A percentile compares a stretch with the other conserved stretches of the same genome.
phyloP scores from a whole-genome alignment of 1,139 yeast species.

The Citeromyces hawaiiensis region DNA sequence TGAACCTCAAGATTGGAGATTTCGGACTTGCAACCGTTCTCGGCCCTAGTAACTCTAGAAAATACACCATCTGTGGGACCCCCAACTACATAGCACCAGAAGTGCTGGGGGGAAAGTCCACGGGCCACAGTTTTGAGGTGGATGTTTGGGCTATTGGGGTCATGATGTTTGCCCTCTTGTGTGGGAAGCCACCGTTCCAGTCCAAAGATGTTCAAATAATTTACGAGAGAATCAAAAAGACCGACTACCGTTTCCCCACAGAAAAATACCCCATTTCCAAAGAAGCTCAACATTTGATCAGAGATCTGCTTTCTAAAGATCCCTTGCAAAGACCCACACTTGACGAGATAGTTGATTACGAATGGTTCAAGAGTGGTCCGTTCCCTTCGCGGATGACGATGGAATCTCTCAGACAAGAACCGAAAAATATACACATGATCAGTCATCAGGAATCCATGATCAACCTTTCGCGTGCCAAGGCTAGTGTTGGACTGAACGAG shows the following conservation, averaged over 20 bases:
- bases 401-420: slow-evolving; percentile 48
- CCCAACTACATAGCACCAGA: slow-evolving; percentile 98
- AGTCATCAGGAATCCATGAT: slow-evolving; percentile 50
- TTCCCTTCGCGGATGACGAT: slow-evolving; percentile 68
- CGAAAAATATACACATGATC: slow-evolving; percentile 35
- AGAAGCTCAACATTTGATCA: slow-evolving; percentile 62
- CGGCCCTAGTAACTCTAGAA: slow-evolving; percentile 56
- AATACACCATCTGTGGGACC: slow-evolving; percentile 93
- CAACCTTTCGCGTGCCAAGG: slow-evolving; percentile 59
- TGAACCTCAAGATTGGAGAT: slow-evolving; percentile 92
- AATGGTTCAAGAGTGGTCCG: slow-evolving; percentile 65
- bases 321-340: slow-evolving; percentile 77
- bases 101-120: slow-evolving; percentile 75
- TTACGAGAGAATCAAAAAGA: slow-evolving; percentile 80
- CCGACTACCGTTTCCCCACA: slow-evolving; percentile 71
- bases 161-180: slow-evolving; percentile 80
- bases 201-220: slow-evolving; percentile 89
- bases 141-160: slow-evolving; percentile 97
- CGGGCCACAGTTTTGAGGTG: slow-evolving; percentile 88
- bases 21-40: slow-evolving; percentile 91
- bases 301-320: slow-evolving; percentile 59
- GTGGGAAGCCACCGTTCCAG: slow-evolving; percentile 96
- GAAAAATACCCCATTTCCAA: slow-evolving; percentile 49
- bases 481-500: slow-evolving; percentile 46
- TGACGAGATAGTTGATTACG: slow-evolving; percentile 66